These are phyloP conservation scores for Agaricus subrufescens DNA, from an alignment of 768 basidiomycete genomes.

Conservation along the genomic window DNA sequence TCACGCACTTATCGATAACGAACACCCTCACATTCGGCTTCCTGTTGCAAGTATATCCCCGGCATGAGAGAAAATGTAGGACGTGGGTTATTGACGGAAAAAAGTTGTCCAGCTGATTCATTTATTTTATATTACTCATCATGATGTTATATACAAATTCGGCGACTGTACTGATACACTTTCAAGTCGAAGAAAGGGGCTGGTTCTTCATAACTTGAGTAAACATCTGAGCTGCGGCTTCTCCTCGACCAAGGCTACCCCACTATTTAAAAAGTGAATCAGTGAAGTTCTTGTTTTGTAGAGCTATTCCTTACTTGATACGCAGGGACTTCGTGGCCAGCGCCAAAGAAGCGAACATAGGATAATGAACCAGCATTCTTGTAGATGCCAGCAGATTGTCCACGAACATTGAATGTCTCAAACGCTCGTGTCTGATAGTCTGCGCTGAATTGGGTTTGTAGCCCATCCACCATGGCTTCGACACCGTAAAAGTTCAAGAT, in stretches of 20 bases:
- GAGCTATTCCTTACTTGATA: slow-evolving; percentile 27
- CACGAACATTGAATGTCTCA: slow-evolving; percentile 44
- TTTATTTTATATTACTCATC: too few species aligned
- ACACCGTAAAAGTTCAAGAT: slow-evolving; percentile 52
- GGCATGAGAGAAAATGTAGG: too few species aligned
- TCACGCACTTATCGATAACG: too few species aligned
- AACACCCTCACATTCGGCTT: too few species aligned
- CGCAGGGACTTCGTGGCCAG: slow-evolving; percentile 45
- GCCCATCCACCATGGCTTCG: slow-evolving; percentile 50
- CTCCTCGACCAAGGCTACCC: slow-evolving; percentile 30
- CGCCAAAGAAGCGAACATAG: slow-evolving; percentile 46
- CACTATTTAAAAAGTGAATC: slow-evolving; percentile 17
- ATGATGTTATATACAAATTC: too few species aligned
- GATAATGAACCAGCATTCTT: slow-evolving; percentile 58
- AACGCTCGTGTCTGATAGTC: slow-evolving; percentile 38
- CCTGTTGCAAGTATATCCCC: too few species aligned
- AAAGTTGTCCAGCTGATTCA: too few species aligned
- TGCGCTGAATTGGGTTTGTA: slow-evolving; percentile 41
- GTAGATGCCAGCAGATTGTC: slow-evolving; percentile 44
- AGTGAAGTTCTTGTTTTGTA: not conserved
- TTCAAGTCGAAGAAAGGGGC: too few species aligned
- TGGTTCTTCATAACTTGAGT: too few species aligned
- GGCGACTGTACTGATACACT: too few species aligned
- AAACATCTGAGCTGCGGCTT: slow-evolving; percentile 26
- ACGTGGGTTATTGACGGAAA: too few species aligned